Conservation (phyloP, 1,139 yeast genomes). For the Zygosaccharomyces pseudobailii region DNA sequence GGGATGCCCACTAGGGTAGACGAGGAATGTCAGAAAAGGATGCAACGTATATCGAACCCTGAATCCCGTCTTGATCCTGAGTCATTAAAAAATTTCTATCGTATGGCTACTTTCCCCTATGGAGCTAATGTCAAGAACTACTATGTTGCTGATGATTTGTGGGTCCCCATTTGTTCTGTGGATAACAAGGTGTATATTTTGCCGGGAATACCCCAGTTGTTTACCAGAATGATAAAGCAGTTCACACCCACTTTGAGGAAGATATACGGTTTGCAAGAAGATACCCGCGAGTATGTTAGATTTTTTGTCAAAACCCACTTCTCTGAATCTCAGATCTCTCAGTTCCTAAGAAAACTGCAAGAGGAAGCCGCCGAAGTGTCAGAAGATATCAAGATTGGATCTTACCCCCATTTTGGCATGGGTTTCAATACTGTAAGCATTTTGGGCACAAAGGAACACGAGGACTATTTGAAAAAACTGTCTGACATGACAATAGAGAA, state of each 20-base stretch:
- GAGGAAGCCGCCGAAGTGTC: slow-evolving; percentile 37
- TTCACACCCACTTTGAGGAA: slow-evolving; percentile 32
- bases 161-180: slow-evolving; percentile 81
- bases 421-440: slow-evolving; percentile 66
- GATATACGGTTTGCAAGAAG: slow-evolving; percentile 20
- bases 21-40: slow-evolving; percentile 52
- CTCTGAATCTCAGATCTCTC: slow-evolving; percentile 66
- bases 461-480: slow-evolving; percentile 39
- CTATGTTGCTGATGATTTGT: slow-evolving; percentile 52
- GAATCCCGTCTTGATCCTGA: slow-evolving; percentile 40
- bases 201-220: slow-evolving; percentile 80
- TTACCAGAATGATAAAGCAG: slow-evolving; percentile 48
- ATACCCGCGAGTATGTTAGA: slow-evolving; percentile 38
- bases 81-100: slow-evolving; percentile 54
- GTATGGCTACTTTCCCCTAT: slow-evolving; percentile 75
- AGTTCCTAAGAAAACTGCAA: slow-evolving; percentile 53
- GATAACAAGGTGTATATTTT: slow-evolving; percentile 59
- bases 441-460: slow-evolving; percentile 48
- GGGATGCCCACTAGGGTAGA: slow-evolving; percentile 49
- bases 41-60: slow-evolving; percentile 47
- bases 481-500: slow-evolving; percentile 44
- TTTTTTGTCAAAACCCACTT: slow-evolving; percentile 57
- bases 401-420: slow-evolving; percentile 72
- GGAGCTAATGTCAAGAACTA: slow-evolving; percentile 47
- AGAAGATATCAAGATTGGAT: slow-evolving; percentile 61